Evolutionary conservation across 2,329 filamentous ascomycete species (phyloP), one percentile per base, ranked within the genome.

Genomic region (Gyromitra esculenta): DNA sequence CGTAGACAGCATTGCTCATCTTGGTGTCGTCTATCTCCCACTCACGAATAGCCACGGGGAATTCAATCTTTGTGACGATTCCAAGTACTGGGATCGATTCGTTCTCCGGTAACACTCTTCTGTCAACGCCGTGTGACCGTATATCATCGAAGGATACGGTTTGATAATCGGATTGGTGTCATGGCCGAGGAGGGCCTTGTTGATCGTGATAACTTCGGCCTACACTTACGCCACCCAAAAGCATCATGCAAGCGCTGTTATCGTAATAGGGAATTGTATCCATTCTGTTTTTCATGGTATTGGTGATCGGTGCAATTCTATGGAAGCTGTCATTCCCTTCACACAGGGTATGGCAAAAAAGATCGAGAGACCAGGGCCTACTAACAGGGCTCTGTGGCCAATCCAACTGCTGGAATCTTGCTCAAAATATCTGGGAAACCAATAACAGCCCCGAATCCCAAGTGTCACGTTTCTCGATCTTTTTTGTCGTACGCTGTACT

Each of bases 1-100:
- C 15, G 37, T 57, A 54, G 21, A 54, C 54, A 39, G 54, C 54
- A 57, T 57, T 1, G 21, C 8, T 15, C 31, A 57, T n/a, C 54
- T n/a, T 37, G 6, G n/a, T 4, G 37, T n/a, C 9, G 11, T n/a
- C 13, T 6, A n/a, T 18, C 54, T 57, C 37, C 54, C 54, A 57
- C 54, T 57, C 54, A 57, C 31, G 54, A 6, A 57, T 39, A n/a
- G 54, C 54, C 54, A 57, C 54, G 54, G 37, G 54, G 37, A 57
- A n/a, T 57, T 25, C 54, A 57, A 18, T n/a, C 54, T 57, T 31
- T 6, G 9, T 57, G 11, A 37, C 54, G 13, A 15, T 25, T 31
- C 31, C 31, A 9, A 18, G 31, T 39, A 13, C 7, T 31, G 37
- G 6, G n/a, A 57, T 57, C 31, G 21, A 25, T 9, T n/a, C 21